Evolutionary conservation across 2,329 filamentous ascomycete species (phyloP).

Genomic region (Stagonosporopsis rhizophila): DNA sequence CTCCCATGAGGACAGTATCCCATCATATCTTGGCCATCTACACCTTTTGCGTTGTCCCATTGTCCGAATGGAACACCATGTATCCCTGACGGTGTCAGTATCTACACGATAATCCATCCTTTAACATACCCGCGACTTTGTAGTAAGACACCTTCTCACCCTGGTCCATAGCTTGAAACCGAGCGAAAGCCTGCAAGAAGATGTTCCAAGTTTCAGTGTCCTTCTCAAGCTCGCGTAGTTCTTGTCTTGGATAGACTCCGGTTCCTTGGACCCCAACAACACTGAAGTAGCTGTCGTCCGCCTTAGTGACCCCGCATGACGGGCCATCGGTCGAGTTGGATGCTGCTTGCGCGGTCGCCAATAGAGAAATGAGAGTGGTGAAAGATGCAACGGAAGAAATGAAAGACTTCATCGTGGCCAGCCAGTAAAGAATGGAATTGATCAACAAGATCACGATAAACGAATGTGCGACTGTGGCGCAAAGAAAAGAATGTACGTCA

Average conservation of each 20-base stretch:
- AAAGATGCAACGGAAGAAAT: conserved; percentile 29
- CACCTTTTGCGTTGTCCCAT: conserved; percentile 38
- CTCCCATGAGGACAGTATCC: conserved; percentile 43
- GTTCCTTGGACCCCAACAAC: conserved; percentile 43
- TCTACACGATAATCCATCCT: not conserved
- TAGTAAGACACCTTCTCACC: conserved; percentile 42
- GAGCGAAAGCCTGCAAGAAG: conserved; percentile 40
- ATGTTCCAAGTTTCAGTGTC: conserved; percentile 42
- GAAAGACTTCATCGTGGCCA: conserved; percentile 40
- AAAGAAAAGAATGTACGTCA: conserved; percentile 33
- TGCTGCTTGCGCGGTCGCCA: conserved; percentile 24
- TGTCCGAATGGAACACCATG: conserved; percentile 40
- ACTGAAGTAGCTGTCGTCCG: conserved; percentile 40
- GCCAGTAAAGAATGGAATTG: conserved; percentile 37
- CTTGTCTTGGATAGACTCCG: conserved; percentile 37
- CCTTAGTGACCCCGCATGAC: conserved; percentile 30
- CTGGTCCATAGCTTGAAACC: conserved; percentile 44
- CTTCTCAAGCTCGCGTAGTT: conserved; percentile 42
- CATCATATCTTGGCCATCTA: conserved; percentile 30
- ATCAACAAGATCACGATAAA: conserved; percentile 33
- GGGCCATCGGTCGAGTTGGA: conserved; percentile 26
- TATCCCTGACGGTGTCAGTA: conserved; percentile 30
- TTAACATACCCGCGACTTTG: conserved; percentile 36
- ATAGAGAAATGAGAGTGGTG: conserved; percentile 28
- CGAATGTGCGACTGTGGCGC: conserved; percentile 24